These are phyloP conservation scores for Gypsophila paniculata DNA, from an alignment of 179 eudicot genomes.

Conservation along the genomic window DNA sequence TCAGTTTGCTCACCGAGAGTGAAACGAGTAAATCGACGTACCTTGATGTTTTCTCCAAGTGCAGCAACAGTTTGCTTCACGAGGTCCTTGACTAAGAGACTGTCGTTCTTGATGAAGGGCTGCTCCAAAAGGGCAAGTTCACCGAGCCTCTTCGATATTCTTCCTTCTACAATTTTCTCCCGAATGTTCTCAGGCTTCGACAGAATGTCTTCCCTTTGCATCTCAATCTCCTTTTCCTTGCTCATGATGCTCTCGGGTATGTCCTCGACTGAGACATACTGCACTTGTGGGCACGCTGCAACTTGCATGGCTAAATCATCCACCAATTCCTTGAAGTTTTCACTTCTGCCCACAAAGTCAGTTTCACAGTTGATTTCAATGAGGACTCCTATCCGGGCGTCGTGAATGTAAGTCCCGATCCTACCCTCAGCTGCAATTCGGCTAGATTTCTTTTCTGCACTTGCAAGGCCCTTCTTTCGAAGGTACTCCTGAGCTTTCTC, in stretches of 20 bases:
- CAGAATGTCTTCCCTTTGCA: slow-evolving; percentile 86
- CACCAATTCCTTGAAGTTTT: slow-evolving; percentile 76
- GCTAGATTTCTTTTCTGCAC: slow-evolving; percentile 88
- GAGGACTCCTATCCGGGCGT: slow-evolving; percentile 81
- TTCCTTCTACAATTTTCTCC: slow-evolving; percentile 83
- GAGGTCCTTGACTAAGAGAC: slow-evolving; percentile 69
- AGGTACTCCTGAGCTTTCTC: slow-evolving; percentile 90
- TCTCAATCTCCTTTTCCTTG: slow-evolving; percentile 77
- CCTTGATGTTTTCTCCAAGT: slow-evolving; percentile 87
- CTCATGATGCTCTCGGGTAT: slow-evolving; percentile 53
- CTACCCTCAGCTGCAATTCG: slow-evolving; percentile 94
- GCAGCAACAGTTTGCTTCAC: slow-evolving; percentile 93
- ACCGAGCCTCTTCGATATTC: slow-evolving; percentile 82
- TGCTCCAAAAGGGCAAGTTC: slow-evolving; percentile 91
- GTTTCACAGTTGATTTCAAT: slow-evolving; percentile 93
- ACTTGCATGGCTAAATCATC: slow-evolving; percentile 99
- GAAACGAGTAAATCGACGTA: slow-evolving; percentile 70
- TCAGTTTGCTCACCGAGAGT: slow-evolving; percentile 63
- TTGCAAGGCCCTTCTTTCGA: slow-evolving; percentile 78
- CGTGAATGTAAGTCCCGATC: slow-evolving; percentile 86
- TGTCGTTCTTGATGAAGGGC: slow-evolving; percentile 70
- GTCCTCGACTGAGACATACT: slow-evolving; percentile 67
- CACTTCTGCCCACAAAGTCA: slow-evolving; percentile 84
- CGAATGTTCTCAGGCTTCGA: slow-evolving; percentile 81
- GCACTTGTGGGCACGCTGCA: slow-evolving; percentile 79